Base-by-base conservation (phyloP, 1,284 basidiomycete species). In the Afroboletus lepidellus region DNA sequence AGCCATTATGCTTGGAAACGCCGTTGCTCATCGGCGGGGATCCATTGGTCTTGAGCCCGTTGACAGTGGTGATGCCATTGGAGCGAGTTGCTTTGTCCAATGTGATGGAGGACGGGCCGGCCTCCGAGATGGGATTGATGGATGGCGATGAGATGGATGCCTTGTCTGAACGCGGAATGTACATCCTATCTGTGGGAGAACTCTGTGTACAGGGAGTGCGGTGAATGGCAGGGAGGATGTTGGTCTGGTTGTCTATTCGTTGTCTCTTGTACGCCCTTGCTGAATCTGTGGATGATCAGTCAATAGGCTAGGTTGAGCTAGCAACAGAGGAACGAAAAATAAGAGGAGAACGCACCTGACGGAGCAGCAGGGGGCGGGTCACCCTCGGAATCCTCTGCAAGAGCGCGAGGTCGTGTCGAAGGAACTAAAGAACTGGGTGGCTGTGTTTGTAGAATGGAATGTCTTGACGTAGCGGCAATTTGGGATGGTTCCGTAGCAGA, bases 251-350 rank as follows among this genome's bases (percentile, higher is more conserved):
- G 62, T 77, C 76, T 67, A 81, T 73, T 70, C 86, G 80, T 74
- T 83, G 84, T 77, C 85, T 78, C 77, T 89, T 89, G 69, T 78
- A 76, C 57, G 80, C 80, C 66, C 85, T 76, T 46, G 74, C 57
- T 55, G 70, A 72, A 67, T 84, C 82, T 78, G 68, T 51, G 59
- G 54, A 50, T 50, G 62, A 61, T 45, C 32, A 60, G 51, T 44
- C 38, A 23, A 41, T 20, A 16, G 20, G 36, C 16, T 21, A 33
- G 50, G 53, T 45, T 50, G 34, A 54, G 46, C 36, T 2, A 8
- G 21, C 13, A 32, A 12, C 12, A 27, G 33, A 36, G 21, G 32
- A 41, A 41, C 6, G 27, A 42, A 23, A 8, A 45, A 25, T 15
- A 16, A 20, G 41, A 25, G 15, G 20, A 51, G 41, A 32, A 50